Evolutionary conservation across 192 early-diverging fungal species (phyloP).

Genomic region (Piromyces finnis): DNA sequence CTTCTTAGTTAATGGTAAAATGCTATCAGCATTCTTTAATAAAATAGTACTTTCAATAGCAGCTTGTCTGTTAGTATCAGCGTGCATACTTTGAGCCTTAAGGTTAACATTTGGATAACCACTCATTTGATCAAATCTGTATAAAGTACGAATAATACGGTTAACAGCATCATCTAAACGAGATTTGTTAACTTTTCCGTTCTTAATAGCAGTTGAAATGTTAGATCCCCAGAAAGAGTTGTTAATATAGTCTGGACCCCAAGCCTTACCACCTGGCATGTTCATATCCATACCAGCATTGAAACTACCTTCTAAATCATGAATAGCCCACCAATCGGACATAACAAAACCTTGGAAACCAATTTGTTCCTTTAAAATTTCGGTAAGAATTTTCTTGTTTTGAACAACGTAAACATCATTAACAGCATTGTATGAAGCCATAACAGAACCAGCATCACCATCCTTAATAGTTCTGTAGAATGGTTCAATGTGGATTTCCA

Average conservation of each 20-base stretch:
- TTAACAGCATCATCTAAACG: conserved; percentile 29
- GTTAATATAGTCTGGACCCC: not conserved
- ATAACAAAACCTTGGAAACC: conserved; percentile 43
- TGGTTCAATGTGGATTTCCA: conserved; percentile 36
- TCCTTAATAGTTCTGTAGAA: conserved; percentile 26
- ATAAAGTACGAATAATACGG: conserved; percentile 21
- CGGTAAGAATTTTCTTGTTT: conserved; percentile 18
- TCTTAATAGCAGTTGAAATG: conserved; percentile 6
- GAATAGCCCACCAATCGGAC: conserved; percentile 37
- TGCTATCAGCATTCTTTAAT: conserved; percentile 17
- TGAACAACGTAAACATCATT: conserved; percentile 36
- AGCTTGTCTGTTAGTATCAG: not conserved
- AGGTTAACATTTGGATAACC: conserved; percentile 17
- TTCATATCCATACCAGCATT: conserved; percentile 30
- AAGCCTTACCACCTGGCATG: not conserved
- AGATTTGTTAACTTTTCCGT: conserved; percentile 4
- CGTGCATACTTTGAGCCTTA: not conserved
- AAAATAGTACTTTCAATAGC: conserved; percentile 7
- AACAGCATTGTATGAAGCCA: conserved; percentile 44
- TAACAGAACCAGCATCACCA: conserved; percentile 30
- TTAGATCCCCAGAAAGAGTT: conserved; percentile 14
- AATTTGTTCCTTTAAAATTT: conserved; percentile 26
- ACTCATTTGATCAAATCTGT: conserved; percentile 15
- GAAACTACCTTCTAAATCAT: conserved; percentile 10
- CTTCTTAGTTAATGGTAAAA: conserved; percentile 13